Percentiles rank a stretch among this genome's conserved stretches.
Conservation (phyloP, 768 basidiomycete species). For the Mycena rebaudengoi region DNA sequence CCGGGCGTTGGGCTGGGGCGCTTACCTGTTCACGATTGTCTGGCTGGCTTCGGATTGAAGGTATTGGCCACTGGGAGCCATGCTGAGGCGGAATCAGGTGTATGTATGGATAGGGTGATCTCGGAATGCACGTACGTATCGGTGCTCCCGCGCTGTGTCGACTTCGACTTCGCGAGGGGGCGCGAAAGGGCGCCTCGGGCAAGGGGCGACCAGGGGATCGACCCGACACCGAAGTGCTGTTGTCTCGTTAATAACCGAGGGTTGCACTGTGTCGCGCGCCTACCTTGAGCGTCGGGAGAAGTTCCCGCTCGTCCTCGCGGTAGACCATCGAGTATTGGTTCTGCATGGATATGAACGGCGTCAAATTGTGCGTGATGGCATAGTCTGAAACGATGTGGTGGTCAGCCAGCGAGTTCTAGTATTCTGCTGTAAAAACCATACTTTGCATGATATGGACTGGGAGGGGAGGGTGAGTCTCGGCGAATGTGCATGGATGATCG, state of each 20-base stretch:
- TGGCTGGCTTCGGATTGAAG: slow-evolving; percentile 22
- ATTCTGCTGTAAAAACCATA: slow-evolving; percentile 24
- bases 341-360: slow-evolving; percentile 75
- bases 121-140: slow-evolving; percentile 48
- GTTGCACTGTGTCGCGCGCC: background rate
- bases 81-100: too few relatives aligned
- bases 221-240: slow-evolving; percentile 60
- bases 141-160: slow-evolving; percentile 46
- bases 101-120: too few relatives aligned
- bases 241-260: background rate
- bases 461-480: background rate
- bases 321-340: slow-evolving; percentile 71
- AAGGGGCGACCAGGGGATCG: slow-evolving; percentile 69
- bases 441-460: slow-evolving; percentile 67
- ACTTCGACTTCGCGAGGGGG: slow-evolving; percentile 36
- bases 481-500: background rate
- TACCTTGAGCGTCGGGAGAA: slow-evolving; percentile 68
- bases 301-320: slow-evolving; percentile 71
- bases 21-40: slow-evolving; percentile 14
- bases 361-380: slow-evolving; percentile 63
- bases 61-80: slow-evolving; percentile 15
- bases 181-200: slow-evolving; percentile 58
- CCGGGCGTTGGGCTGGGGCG: too few relatives aligned
- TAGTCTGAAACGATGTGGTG: slow-evolving; percentile 61
- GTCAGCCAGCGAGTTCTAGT: background rate